Evolutionary conservation across 176 grass and related monocot species (phyloP), one percentile per base, ranked within the genome.

Genomic region (Aegilops tauschii): DNA sequence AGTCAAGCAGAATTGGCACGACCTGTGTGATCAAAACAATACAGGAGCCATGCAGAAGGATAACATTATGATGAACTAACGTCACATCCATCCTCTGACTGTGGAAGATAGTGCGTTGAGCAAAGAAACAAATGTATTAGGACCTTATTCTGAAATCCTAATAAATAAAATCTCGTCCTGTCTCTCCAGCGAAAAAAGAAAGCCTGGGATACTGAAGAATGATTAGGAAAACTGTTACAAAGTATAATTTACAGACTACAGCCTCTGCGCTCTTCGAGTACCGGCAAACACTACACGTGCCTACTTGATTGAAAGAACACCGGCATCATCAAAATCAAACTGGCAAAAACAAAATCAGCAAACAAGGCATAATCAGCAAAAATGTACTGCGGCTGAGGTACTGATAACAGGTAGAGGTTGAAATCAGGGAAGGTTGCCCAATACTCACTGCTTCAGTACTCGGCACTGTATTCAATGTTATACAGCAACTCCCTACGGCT

Each of bases 401-500:
- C 3, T 4, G 12, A 13, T 16, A 44, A 76, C 9, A 69, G 34
- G 1, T 12, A 69, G 56, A 9, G 2, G 61, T 12, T 50, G 16
- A 10, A 29, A n/a, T 85, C 30, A 68, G 81, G 29, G 72, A 83
- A 79, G 14, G 32, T 40, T 28, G 62, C 25, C 64, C 58, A 44
- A 63, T 65, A 83, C 73, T 88, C 86, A 88, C 82, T 84, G 84
- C 81, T 78, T 93, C 83, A 94, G 69, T 87, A 94, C 28, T 84
- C 86, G 49, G 89, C 39, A 75, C 61, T 93, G 88, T 96, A 96
- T 77, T 93, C 50, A 11, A 99, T 84, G 62, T 89, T 90, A 65
- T 91, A 99, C 17, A 99, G 90, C 52, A 99, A 66, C 67, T 97
- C 94, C 84, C 92, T 92, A 6, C 90, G 92, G 58, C 21, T 65